phyloP scores from a whole-genome alignment of 2,329 filamentous ascomycete species.

The Aureobasidium lini region DNA sequence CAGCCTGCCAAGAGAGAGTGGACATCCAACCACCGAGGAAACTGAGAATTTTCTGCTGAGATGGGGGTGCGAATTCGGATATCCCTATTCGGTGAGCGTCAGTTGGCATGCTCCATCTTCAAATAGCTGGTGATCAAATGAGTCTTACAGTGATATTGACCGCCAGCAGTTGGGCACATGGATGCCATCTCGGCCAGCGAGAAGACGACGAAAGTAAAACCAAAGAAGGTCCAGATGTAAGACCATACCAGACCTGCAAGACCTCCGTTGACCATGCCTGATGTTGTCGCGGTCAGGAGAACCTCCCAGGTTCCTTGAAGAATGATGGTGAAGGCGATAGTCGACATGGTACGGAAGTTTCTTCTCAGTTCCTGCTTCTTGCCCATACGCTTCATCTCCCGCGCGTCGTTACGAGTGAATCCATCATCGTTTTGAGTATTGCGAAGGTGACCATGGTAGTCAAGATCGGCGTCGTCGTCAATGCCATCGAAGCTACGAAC shows the following conservation, averaged over 20 bases:
- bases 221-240: constrained; percentile 20
- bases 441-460: constrained; percentile 13
- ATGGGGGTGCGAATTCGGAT: constrained; percentile 15
- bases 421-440: constrained; percentile 8
- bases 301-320: constrained; percentile 14
- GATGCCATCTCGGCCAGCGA: constrained; percentile 29
- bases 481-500: constrained; percentile 5
- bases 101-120: background rate
- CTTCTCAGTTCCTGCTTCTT: constrained; percentile 40
- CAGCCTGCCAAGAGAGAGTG: constrained; percentile 31
- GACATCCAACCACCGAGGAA: constrained; percentile 29
- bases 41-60: constrained; percentile 18
- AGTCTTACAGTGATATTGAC: background rate
- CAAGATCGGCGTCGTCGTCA: constrained; percentile 5
- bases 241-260: constrained; percentile 29
- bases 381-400: constrained; percentile 41
- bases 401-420: constrained; percentile 13
- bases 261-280: constrained; percentile 23
- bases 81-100: constrained; percentile 25
- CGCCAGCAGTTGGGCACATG: constrained; percentile 22
- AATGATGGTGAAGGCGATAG: constrained; percentile 14
- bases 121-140: too few species aligned
- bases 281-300: constrained; percentile 9
- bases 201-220: constrained; percentile 22
- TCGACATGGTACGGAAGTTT: constrained; percentile 14